Conservation (phyloP, 208 protist genomes). For the Leishmania martiniquensis region DNA sequence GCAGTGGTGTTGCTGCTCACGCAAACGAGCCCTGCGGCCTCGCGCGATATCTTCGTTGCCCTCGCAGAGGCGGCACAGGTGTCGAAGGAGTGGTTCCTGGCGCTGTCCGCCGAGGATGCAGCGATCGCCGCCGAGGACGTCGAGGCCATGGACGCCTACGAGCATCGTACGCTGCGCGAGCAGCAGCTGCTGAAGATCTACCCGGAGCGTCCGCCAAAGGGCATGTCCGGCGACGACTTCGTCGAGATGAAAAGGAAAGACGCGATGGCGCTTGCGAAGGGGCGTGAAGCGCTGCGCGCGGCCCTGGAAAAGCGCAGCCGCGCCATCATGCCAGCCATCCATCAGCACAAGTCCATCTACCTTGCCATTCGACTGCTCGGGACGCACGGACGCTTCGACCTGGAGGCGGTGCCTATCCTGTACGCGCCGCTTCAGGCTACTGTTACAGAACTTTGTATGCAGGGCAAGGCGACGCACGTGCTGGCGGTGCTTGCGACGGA, state of each 20-base stretch:
- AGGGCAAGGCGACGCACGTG: slow-evolving; percentile 39
- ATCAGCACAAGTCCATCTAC: slow-evolving; percentile 55
- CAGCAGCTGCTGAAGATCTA: slow-evolving; percentile 84
- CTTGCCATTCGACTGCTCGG: slow-evolving; percentile 75
- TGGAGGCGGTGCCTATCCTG: slow-evolving; percentile 55
- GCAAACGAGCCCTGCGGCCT: slow-evolving; percentile 33
- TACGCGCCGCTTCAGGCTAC: slow-evolving; percentile 64
- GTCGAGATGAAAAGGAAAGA: slow-evolving; percentile 80
- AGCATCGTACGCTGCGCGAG: slow-evolving; percentile 57
- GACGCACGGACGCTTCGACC: slow-evolving; percentile 57
- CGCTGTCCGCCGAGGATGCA: slow-evolving; percentile 59
- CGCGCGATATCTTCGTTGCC: slow-evolving; percentile 38
- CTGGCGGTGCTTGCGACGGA: slow-evolving; percentile 62
- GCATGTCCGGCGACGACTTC: slow-evolving; percentile 85
- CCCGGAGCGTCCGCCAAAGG: slow-evolving; percentile 81
- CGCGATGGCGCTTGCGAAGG: slow-evolving; percentile 73
- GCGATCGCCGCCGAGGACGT: slow-evolving; percentile 71
- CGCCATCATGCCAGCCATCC: slow-evolving; percentile 39
- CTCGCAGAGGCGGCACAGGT: slow-evolving; percentile 42
- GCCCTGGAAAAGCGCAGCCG: slow-evolving; percentile 62
- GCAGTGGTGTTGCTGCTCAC: slow-evolving; percentile 72
- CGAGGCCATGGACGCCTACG: slow-evolving; percentile 55
- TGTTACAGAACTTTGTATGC: slow-evolving; percentile 17
- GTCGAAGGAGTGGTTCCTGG: slow-evolving; percentile 61
- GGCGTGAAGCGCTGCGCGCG: slow-evolving; percentile 58